Percentiles rank a stretch among this genome's conserved stretches.
Conservation (phyloP, 441 rosid species). For the Populus hybrid region DNA sequence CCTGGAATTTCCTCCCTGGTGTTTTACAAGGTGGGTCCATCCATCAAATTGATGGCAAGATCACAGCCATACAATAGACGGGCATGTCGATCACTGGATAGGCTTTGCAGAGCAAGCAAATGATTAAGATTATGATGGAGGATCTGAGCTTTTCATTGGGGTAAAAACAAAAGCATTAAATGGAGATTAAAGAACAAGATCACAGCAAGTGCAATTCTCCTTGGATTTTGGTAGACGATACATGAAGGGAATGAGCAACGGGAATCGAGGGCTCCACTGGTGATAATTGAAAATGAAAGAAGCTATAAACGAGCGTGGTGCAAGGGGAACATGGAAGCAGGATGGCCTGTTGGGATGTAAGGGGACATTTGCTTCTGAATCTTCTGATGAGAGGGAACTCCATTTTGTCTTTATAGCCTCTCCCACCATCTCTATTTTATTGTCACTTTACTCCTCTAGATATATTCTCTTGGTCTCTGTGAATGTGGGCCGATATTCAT, state of each 20-base stretch:
- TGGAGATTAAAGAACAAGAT: not conserved
- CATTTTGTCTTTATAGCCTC: slow-evolving; percentile 27
- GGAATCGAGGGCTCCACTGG: slow-evolving; percentile 18
- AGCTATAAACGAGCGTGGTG: slow-evolving; percentile 45
- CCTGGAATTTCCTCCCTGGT: no score
- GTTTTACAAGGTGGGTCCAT: not conserved
- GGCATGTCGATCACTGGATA: slow-evolving; percentile 11
- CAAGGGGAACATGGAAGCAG: slow-evolving; percentile 60
- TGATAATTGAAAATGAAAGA: slow-evolving; percentile 36
- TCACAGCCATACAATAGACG: not conserved
- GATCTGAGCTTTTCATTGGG: slow-evolving; percentile 6
- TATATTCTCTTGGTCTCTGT: not conserved
- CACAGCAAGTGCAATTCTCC: not conserved
- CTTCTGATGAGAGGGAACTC: slow-evolving; percentile 22
- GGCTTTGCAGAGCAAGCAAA: slow-evolving; percentile 29
- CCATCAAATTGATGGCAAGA: not conserved
- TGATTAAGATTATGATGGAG: slow-evolving; percentile 31
- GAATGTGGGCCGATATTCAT: slow-evolving; percentile 18
- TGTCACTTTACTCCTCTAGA: not conserved
- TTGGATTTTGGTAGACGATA: not conserved
- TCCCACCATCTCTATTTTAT: not conserved
- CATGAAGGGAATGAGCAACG: not conserved
- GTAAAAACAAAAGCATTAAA: not conserved
- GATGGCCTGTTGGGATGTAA: slow-evolving; percentile 52
- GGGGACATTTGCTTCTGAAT: slow-evolving; percentile 50